Evolutionary conservation across 257 asterid species (phyloP).

Genomic region (Mitragyna speciosa): DNA sequence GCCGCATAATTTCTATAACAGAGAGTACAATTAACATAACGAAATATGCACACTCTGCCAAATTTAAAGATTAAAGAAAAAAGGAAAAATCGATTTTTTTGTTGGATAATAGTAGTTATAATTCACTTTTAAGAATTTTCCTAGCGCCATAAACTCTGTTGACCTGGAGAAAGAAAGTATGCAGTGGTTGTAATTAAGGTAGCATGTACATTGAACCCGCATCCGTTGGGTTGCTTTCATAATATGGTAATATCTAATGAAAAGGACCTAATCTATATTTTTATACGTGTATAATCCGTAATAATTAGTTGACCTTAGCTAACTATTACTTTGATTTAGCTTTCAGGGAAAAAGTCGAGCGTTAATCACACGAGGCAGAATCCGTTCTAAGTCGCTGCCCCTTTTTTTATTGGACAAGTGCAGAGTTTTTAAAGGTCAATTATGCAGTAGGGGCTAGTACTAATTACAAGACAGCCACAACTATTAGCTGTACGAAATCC

Average conservation of each 20-base stretch:
- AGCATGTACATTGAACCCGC: conserved; percentile 20
- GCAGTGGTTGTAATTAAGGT: neutral
- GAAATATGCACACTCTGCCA: too few species aligned
- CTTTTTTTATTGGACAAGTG: neutral
- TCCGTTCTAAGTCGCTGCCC: neutral
- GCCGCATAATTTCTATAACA: too few species aligned
- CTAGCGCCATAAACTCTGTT: neutral
- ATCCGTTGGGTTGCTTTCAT: conserved; percentile 11
- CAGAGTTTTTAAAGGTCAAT: neutral
- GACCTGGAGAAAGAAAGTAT: neutral
- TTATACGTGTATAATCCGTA: neutral
- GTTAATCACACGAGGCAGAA: neutral
- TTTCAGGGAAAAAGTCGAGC: neutral
- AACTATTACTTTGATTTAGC: neutral
- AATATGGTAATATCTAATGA: neutral
- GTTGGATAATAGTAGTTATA: too few species aligned
- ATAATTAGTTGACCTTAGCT: conserved; percentile 11
- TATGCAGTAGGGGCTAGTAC: neutral
- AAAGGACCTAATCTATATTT: conserved; percentile 4
- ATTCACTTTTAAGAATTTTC: neutral
- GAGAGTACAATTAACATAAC: too few species aligned
- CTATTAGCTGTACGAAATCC: neutral
- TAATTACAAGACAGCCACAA: neutral
- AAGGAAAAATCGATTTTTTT: too few species aligned
- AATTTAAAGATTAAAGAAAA: too few species aligned